A percentile compares a stretch with the other conserved stretches of the same genome.
Conservation (phyloP, 768 basidiomycete species). For the Rossbeevera mucosa region DNA sequence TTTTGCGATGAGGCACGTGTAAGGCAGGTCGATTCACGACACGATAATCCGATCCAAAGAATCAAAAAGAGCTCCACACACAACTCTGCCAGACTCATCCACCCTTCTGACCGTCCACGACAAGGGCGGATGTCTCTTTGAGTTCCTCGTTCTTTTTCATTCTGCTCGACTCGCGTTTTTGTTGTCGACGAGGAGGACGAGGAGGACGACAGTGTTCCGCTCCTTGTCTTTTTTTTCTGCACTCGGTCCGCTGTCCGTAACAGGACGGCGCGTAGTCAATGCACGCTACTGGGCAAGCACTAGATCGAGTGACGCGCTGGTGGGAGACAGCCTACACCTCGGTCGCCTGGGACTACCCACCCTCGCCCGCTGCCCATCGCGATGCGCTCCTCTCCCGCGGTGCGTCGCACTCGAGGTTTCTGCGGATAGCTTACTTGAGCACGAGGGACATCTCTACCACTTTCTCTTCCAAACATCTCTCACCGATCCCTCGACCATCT, state of each 20-base stretch:
- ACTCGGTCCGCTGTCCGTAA: neutral
- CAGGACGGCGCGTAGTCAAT: slow-evolving; percentile 11
- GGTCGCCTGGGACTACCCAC: slow-evolving; percentile 22
- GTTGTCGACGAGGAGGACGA: neutral
- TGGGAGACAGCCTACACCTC: slow-evolving; percentile 11
- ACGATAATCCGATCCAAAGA: slow-evolving; percentile 24
- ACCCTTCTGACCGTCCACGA: neutral
- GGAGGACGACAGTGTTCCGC: neutral
- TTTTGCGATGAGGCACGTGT: no score
- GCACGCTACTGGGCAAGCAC: slow-evolving; percentile 3
- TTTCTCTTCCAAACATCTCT: neutral
- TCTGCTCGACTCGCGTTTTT: neutral
- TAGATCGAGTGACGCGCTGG: neutral
- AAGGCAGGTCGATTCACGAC: slow-evolving; percentile 11
- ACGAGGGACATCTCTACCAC: slow-evolving; percentile 1
- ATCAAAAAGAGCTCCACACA: slow-evolving; percentile 12
- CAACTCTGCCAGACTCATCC: neutral
- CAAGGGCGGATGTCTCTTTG: neutral
- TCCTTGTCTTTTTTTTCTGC: neutral
- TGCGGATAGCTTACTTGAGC: slow-evolving; percentile 22
- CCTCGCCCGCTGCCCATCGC: slow-evolving; percentile 10
- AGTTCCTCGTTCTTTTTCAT: neutral
- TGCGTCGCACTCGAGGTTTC: slow-evolving; percentile 25
- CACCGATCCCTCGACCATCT: slow-evolving; percentile 6
- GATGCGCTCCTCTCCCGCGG: slow-evolving; percentile 23